Base-by-base conservation (phyloP, 2,329 filamentous ascomycete genomes). In the Apiospora rasikravindrae region DNA sequence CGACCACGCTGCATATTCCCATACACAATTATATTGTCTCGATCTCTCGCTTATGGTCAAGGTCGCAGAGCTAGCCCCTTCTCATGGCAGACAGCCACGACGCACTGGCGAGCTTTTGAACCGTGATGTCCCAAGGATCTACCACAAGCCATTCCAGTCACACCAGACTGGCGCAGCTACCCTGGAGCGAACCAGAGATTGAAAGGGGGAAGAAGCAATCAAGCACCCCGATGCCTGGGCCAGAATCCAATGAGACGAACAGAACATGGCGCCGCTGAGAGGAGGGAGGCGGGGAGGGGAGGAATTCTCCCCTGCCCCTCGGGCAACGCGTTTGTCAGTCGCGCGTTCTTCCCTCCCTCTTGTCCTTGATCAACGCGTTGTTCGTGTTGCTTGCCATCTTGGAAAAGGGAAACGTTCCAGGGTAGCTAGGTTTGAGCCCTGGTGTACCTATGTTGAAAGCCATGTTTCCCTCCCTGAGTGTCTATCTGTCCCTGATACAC, bases 1-100 rank as follows among this genome's bases (percentile, higher is more conserved):
- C 24, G 33, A 19, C 8, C 14, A 22, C n/a, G 57, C 57, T 64
- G 57, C 57, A 64, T 22, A 22, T 40, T 37, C 57, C 24, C 33
- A 37, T 64, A 64, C 57, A 64, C 57, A 37, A 64, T 37, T 64
- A 64, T 64, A 40, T 64, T 64, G 57, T n/a, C 57, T 64, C 19
- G 33, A 40, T 11, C n/a, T 64, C 19, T 64, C 57, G 33, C 57
- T 40, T 64, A 40, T 14, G 19, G 19, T 19, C 19, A 11, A 40
- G 4, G 19, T 40, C 33, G 57, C 33, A 40, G 33, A 40, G 19
- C 57, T 13, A n/a, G 10, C 22, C 22, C 33, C 57, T 14, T 64
- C 1, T 7, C 53, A 10, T 37, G 33, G 53, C 29, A 37, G 19
- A 37, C 53, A 11, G 22, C 29, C 53, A 37, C 29, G 16, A n/a